Conservation (phyloP, 208 protist genomes). For the Wallacemonas sp. region DNA sequence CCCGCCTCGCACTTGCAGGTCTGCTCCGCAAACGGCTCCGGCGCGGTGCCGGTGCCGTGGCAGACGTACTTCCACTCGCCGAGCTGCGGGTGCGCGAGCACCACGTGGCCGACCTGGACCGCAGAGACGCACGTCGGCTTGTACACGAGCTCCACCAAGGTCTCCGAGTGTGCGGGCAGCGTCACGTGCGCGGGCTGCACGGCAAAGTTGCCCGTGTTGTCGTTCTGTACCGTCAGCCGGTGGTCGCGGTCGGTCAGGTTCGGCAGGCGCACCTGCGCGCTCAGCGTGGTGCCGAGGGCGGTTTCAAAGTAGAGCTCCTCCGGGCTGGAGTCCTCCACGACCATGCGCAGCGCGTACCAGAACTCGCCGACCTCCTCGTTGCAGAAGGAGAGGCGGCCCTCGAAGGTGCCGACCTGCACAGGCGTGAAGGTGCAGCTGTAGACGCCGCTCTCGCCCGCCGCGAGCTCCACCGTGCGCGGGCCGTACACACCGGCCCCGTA, state of each 20-base stretch:
- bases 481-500: constrained; percentile 82
- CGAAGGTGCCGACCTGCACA: constrained; percentile 62
- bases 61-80: constrained; percentile 86
- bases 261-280: constrained; percentile 62
- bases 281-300: constrained; percentile 65
- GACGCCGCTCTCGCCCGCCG: constrained; percentile 31
- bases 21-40: constrained; percentile 37
- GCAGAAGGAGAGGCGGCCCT: constrained; percentile 84
- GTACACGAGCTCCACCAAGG: constrained; percentile 72
- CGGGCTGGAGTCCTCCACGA: constrained; percentile 64
- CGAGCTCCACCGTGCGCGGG: constrained; percentile 66
- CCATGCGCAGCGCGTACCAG: constrained; percentile 91
- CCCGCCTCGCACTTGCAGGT: constrained; percentile 60
- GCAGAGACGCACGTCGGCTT: constrained; percentile 71
- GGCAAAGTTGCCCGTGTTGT: constrained; percentile 68
- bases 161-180: constrained; percentile 56
- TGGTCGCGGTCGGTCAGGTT: constrained; percentile 71
- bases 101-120: constrained; percentile 55
- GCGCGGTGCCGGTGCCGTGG: constrained; percentile 63
- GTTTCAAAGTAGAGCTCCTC: constrained; percentile 74
- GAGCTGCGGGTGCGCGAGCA: constrained; percentile 58
- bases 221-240: constrained; percentile 55
- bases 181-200: constrained; percentile 40
- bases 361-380: constrained; percentile 93
- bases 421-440: constrained; percentile 91